Conservation (phyloP, 2,329 filamentous ascomycete species). For the Diplodia sapinea region DNA sequence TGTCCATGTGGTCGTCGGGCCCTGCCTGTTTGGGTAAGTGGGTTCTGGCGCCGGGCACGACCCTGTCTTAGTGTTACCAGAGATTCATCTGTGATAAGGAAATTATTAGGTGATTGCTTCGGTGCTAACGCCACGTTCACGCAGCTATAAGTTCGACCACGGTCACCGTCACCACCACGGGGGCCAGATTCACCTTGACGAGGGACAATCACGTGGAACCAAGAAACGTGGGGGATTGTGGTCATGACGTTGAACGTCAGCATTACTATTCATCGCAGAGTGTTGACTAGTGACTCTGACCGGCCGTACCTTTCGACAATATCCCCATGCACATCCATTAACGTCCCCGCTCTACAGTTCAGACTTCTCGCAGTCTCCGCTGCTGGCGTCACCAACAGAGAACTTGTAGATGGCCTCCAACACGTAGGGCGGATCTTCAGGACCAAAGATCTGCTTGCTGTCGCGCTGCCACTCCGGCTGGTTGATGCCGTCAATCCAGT, state of each 20-base stretch:
- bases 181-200: not conserved
- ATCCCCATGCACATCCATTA: not conserved
- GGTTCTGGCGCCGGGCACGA: too few species aligned
- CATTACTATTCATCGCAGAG: slow-evolving; percentile 19
- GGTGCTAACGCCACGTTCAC: too few species aligned
- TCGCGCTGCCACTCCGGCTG: slow-evolving; percentile 82
- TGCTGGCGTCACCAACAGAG: slow-evolving; percentile 11
- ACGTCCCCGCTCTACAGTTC: slow-evolving; percentile 3
- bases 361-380: not conserved
- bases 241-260: slow-evolving; percentile 18
- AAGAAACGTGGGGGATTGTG: not conserved
- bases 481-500: slow-evolving; percentile 94
- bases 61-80: too few species aligned
- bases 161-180: too few species aligned
- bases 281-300: not conserved
- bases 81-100: too few species aligned
- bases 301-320: not conserved
- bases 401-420: slow-evolving; percentile 55
- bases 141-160: too few species aligned
- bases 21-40: not conserved
- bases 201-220: not conserved
- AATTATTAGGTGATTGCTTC: too few species aligned
- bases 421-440: slow-evolving; percentile 51
- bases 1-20: not conserved
- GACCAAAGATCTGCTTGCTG: slow-evolving; percentile 57